Conservation (phyloP, 2,329 filamentous ascomycete species). For the Colletotrichum neosansevieriae region DNA sequence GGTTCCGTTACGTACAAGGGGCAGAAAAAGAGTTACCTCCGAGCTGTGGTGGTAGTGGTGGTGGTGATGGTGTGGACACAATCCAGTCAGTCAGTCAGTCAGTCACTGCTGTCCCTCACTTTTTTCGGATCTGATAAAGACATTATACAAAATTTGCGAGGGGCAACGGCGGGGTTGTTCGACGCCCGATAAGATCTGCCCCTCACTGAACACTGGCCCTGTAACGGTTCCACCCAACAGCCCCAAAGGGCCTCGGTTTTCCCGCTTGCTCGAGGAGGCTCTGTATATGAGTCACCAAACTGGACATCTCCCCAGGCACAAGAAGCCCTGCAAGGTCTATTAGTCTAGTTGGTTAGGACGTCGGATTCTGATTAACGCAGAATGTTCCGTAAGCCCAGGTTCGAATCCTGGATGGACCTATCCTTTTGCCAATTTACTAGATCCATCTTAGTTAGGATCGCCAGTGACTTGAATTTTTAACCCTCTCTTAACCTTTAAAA, state of each 20-base stretch:
- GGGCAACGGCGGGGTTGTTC: slow-evolving; percentile 24
- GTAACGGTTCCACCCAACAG: not conserved
- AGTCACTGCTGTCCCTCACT: slow-evolving; percentile 3
- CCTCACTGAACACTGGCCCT: not conserved
- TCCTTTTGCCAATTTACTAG: not conserved
- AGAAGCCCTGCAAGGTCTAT: slow-evolving; percentile 11
- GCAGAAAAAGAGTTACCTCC: slow-evolving; percentile 27
- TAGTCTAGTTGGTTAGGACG: slow-evolving; percentile 42
- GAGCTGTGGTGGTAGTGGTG: slow-evolving; percentile 27
- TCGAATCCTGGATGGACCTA: slow-evolving; percentile 40
- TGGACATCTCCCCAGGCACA: fast-evolving
- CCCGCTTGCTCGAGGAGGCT: not conserved
- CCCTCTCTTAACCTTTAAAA: not conserved
- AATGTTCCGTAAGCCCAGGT: slow-evolving; percentile 39
- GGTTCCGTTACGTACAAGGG: slow-evolving; percentile 17
- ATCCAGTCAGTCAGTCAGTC: not conserved
- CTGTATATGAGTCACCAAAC: fast-evolving
- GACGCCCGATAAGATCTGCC: too few relatives aligned
- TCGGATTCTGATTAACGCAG: slow-evolving; percentile 34
- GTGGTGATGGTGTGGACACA: slow-evolving; percentile 3
- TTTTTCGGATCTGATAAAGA: slow-evolving; percentile 36
- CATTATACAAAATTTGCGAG: slow-evolving; percentile 36
- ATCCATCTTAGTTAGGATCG: fast-evolving
- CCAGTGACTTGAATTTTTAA: not conserved
- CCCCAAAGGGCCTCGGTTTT: not conserved